Conservation (phyloP, 2,329 filamentous ascomycete species). For the Leptodontidium sp. region DNA sequence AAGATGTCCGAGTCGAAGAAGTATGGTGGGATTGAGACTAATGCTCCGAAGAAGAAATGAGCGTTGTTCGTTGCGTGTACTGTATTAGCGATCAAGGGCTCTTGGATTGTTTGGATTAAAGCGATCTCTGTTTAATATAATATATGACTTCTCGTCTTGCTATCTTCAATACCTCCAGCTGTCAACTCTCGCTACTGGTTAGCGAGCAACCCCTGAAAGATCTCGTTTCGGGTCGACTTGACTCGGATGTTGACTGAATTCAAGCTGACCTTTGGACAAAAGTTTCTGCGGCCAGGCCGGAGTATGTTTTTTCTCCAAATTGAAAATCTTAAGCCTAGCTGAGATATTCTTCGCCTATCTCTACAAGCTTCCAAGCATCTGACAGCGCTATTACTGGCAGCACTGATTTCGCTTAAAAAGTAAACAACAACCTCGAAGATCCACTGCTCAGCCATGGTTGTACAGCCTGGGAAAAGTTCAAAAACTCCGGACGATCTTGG, state of each 20-base stretch:
- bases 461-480: neutral
- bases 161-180: too few relatives aligned
- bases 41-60: slow-evolving; percentile 27
- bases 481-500: neutral
- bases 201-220: neutral
- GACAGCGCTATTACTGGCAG: too few relatives aligned
- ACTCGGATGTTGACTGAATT: too few relatives aligned
- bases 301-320: too few relatives aligned
- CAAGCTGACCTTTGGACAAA: too few relatives aligned
- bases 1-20: slow-evolving; percentile 22
- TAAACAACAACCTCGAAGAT: neutral
- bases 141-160: too few relatives aligned
- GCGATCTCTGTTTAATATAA: too few relatives aligned
- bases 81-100: neutral
- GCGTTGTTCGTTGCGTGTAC: neutral
- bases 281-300: too few relatives aligned
- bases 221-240: neutral
- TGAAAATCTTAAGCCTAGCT: too few relatives aligned
- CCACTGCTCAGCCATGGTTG: neutral
- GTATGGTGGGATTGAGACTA: slow-evolving; percentile 32
- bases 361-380: too few relatives aligned
- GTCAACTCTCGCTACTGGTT: neutral
- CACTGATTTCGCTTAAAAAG: slow-evolving; percentile 3
- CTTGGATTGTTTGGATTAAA: too few relatives aligned
- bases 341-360: too few relatives aligned